Conservation (phyloP, 1,284 basidiomycete species). For the Waitea zeae region DNA sequence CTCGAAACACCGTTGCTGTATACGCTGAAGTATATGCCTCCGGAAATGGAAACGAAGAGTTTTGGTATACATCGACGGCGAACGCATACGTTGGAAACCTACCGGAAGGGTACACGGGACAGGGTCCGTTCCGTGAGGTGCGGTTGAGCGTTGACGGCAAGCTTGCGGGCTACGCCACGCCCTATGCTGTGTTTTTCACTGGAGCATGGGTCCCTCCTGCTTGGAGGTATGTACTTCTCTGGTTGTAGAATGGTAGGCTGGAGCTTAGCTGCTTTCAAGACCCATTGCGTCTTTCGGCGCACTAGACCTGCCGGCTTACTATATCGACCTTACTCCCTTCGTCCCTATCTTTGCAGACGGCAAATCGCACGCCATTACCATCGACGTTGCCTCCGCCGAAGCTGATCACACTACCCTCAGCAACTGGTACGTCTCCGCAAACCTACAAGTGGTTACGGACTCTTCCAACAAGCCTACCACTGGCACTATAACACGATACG, state of each 20-base stretch:
- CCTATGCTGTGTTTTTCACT: constrained; percentile 67
- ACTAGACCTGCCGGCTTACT: constrained; percentile 63
- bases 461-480: constrained; percentile 43
- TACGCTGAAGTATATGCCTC: constrained; percentile 61
- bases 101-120: constrained; percentile 32
- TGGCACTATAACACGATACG: constrained; percentile 42
- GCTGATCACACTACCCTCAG: constrained; percentile 41
- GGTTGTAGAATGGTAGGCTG: no score
- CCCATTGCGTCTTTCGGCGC: constrained; percentile 69
- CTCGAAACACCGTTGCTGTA: constrained; percentile 45
- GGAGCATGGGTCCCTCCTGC: constrained; percentile 60
- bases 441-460: constrained; percentile 53
- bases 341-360: constrained; percentile 55
- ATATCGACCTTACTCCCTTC: constrained; percentile 66
- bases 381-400: constrained; percentile 63
- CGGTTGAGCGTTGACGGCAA: constrained; percentile 58
- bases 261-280: constrained; percentile 16
- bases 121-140: constrained; percentile 68
- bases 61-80: constrained; percentile 63
- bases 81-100: constrained; percentile 39
- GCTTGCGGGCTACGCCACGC: constrained; percentile 60
- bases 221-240: constrained; percentile 51
- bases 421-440: constrained; percentile 67
- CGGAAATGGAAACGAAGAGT: constrained; percentile 59
- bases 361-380: constrained; percentile 42